Percentiles rank a stretch among this genome's conserved stretches.
Conservation (phyloP, 495 filamentous ascomycete genomes). For the Neurospora sublineolata region DNA sequence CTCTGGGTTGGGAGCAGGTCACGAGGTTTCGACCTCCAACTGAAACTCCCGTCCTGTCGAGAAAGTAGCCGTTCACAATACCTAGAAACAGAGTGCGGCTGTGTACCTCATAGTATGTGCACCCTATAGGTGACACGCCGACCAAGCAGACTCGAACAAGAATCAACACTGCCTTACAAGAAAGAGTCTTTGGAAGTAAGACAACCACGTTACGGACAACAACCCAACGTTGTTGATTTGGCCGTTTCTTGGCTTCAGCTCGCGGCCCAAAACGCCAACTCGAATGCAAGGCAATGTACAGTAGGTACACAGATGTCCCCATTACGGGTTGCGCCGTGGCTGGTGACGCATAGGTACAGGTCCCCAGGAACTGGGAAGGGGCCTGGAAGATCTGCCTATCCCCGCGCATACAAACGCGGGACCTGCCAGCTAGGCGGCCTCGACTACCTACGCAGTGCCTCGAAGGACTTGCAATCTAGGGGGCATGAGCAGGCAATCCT, state of each 20-base stretch:
- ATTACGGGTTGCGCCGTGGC: neutral
- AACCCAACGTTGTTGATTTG: neutral
- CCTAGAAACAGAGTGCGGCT: neutral
- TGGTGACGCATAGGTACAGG: neutral
- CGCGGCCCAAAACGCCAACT: neutral
- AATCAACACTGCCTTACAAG: neutral
- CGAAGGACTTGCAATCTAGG: neutral
- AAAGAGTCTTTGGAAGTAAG: neutral
- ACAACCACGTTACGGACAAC: neutral
- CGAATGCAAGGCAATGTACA: neutral
- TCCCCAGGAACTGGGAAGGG: neutral
- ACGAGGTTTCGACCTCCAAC: neutral
- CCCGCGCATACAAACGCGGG: neutral
- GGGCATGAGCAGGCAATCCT: neutral
- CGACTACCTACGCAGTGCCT: neutral
- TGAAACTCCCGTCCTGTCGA: neutral
- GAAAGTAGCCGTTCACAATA: neutral
- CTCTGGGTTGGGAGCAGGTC: neutral
- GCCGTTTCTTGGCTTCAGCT: neutral
- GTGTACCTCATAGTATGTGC: neutral
- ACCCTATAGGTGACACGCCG: neutral
- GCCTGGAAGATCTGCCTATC: neutral
- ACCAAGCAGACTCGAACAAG: neutral
- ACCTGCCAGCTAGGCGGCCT: neutral
- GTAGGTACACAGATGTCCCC: neutral